Conservation (phyloP, 495 filamentous ascomycete species). For the Aspergillus sclerotioniger region DNA sequence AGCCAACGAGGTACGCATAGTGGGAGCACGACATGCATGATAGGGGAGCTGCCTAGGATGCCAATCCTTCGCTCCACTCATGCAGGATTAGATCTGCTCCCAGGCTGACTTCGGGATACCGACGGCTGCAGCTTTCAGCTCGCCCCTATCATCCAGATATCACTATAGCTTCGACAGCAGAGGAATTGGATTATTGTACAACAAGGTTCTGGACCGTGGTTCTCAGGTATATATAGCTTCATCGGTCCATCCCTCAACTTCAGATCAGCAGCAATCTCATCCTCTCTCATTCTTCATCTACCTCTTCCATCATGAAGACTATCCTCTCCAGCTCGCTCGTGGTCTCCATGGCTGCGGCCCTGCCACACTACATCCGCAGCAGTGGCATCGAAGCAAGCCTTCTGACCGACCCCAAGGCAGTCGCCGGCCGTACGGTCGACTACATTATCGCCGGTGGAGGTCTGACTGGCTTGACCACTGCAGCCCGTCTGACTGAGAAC, state of each 20-base stretch:
- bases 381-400: constrained; percentile 23
- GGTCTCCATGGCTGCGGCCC: constrained; percentile 6
- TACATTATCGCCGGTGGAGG: constrained; percentile 38
- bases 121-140: neutral
- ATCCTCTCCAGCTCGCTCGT: constrained; percentile 2
- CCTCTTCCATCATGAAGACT: constrained; percentile 13
- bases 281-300: neutral
- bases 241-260: neutral
- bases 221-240: neutral
- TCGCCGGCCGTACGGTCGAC: constrained; percentile 23
- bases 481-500: constrained; percentile 45
- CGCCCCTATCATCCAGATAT: neutral
- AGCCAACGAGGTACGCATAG: neutral
- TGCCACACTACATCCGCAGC: constrained; percentile 9
- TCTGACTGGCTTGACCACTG: constrained; percentile 31
- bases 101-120: neutral
- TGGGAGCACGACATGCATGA: neutral
- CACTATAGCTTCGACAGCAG: neutral
- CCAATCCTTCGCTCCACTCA: neutral
- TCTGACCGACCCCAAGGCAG: constrained; percentile 21
- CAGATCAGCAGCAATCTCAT: neutral
- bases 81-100: neutral
- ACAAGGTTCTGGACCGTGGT: neutral
- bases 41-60: neutral
- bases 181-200: neutral